Base-by-base conservation (phyloP, 176 grass and related monocot species). In the Triticum urartu region DNA sequence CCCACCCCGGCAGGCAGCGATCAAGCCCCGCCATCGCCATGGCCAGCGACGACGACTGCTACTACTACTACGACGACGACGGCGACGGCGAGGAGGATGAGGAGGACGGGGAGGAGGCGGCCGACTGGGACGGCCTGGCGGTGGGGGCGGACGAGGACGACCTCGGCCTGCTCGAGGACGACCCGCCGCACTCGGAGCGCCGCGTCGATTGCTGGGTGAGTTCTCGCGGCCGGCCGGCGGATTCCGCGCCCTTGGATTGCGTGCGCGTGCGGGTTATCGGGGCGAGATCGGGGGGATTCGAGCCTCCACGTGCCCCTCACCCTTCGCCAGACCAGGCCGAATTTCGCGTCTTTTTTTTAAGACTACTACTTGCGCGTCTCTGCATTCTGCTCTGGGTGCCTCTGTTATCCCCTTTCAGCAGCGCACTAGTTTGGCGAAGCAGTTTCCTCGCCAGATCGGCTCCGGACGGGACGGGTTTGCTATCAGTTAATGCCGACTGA, bases 111-210 rank as follows among this genome's bases (percentile, higher is more conserved):
- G 58, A 64, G 77, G 80, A 24, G 20, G 80, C 50, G 21, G 39
- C 22, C 24, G 79, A 45, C 24, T 59, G 48, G 66, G n/a, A 26
- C 48, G 33, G n/a, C 24, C 58, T 22, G 13, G 80, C 28, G 4
- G 5, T 25, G 65, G 80, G 69, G 45, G 88, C 68, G 45, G 88
- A 76, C 67, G 83, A 89, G 60, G 88, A 75, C 69, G 78, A 78
- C 78, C 35, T 52, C 78, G 59, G 17, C 9, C 62, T 80, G 21
- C 25, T 61, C 10, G 83, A 86, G 26, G 70, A 76, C 28, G 87
- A n/a, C 9, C 5, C n/a, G 35, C 59, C 62, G 48, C 48, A 18
- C 43, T 50, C 78, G 78, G 35, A 26, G 21, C 48, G 62, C 77
- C 39, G 45, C 62, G 71, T 50, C 5, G 83, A 77, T 43, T 63